Conservation (phyloP, 192 early-diverging fungal species). For the Backusella westeae region DNA sequence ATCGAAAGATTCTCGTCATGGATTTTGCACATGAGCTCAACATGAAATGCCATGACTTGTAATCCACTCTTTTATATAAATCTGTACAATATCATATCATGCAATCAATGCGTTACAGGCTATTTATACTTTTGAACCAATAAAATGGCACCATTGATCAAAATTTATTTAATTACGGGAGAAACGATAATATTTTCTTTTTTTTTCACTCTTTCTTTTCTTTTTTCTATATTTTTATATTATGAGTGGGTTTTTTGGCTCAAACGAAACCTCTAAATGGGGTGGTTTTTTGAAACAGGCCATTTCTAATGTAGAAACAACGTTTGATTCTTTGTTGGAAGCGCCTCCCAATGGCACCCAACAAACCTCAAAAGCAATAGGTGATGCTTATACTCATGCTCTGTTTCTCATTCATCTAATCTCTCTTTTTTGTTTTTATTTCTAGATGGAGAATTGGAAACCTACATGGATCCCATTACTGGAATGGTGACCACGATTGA, state of each 20-base stretch:
- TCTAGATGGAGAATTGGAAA: constrained; percentile 24
- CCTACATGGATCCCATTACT: constrained; percentile 48
- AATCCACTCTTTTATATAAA: background rate
- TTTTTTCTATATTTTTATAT: background rate
- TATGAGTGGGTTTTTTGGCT: constrained; percentile 25
- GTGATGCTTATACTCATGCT: background rate
- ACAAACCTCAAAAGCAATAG: background rate
- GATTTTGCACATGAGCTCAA: constrained; percentile 41
- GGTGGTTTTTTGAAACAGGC: constrained; percentile 73
- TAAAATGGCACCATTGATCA: background rate
- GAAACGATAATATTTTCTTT: background rate
- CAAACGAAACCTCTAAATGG: constrained; percentile 38
- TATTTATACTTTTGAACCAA: background rate
- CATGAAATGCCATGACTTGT: constrained; percentile 11
- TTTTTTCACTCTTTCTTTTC: background rate
- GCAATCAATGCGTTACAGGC: background rate
- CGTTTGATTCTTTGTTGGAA: constrained; percentile 73
- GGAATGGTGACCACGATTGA: constrained; percentile 46
- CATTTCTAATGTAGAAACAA: constrained; percentile 70
- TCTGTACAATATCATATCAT: background rate
- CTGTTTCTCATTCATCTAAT: background rate
- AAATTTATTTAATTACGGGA: background rate
- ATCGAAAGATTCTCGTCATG: constrained; percentile 40
- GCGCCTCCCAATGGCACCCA: background rate
- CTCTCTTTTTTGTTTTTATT: background rate